A percentile compares a stretch with the other conserved stretches of the same genome.
Conservation (phyloP, 2,329 filamentous ascomycete species). For the Mariannaea elegans region DNA sequence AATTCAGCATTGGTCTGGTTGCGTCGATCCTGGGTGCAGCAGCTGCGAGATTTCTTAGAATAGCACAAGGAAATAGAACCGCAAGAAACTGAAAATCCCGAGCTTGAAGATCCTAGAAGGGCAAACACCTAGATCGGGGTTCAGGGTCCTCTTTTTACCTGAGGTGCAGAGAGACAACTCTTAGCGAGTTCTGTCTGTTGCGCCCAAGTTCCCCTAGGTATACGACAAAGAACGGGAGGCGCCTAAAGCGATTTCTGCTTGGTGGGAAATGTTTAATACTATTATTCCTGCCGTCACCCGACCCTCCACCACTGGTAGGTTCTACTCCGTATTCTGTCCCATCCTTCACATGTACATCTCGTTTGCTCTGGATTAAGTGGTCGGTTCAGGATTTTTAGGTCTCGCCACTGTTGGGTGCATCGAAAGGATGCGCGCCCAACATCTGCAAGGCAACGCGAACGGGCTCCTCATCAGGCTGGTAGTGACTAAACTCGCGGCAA, state of each 20-base stretch:
- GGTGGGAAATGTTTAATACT: constrained; percentile 21
- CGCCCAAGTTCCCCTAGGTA: too few species aligned
- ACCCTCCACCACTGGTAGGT: neutral
- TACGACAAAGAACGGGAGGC: too few species aligned
- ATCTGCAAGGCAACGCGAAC: constrained; percentile 12
- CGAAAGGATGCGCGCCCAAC: constrained; percentile 16
- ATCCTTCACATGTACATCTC: constrained; percentile 14
- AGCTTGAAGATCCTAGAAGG: too few species aligned
- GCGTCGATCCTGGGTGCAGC: too few species aligned
- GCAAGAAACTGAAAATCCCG: too few species aligned
- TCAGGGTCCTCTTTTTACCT: too few species aligned
- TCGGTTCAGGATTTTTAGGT: constrained; percentile 3
- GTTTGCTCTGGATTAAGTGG: constrained; percentile 1
- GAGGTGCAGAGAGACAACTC: too few species aligned
- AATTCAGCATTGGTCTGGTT: neutral
- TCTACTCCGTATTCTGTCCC: neutral
- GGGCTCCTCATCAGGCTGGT: neutral
- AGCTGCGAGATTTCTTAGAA: neutral
- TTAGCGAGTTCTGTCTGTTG: too few species aligned
- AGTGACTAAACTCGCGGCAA: constrained; percentile 20
- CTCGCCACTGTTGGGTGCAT: constrained; percentile 14
- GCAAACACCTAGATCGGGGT: too few species aligned
- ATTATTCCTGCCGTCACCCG: neutral
- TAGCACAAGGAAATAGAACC: neutral
- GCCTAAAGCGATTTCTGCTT: constrained; percentile 17